phyloP scores from a whole-genome alignment of 805 yeast genomes.

The Cephaloascus albidus region DNA sequence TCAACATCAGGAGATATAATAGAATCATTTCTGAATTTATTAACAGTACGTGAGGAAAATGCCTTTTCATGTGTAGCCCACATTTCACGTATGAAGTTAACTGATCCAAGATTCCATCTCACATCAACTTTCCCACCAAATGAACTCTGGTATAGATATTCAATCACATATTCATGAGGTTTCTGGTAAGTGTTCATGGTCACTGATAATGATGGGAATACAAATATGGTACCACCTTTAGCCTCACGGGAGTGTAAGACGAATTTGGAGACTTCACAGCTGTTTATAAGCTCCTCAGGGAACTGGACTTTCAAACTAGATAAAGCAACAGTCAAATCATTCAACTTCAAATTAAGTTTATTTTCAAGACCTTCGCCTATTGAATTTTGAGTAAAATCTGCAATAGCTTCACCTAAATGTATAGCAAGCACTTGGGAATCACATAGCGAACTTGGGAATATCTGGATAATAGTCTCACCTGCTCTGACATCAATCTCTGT shows the following conservation, averaged over 20 bases:
- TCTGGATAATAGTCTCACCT: slow-evolving; percentile 46
- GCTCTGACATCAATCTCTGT: slow-evolving; percentile 60
- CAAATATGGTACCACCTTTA: slow-evolving; percentile 71
- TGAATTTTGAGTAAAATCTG: slow-evolving; percentile 40
- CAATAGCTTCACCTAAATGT: slow-evolving; percentile 44
- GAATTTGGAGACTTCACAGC: slow-evolving; percentile 44
- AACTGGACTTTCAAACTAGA: slow-evolving; percentile 46
- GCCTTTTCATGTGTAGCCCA: slow-evolving; percentile 79
- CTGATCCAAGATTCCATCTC: slow-evolving; percentile 89
- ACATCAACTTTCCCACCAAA: slow-evolving; percentile 90
- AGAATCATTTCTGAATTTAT: slow-evolving; percentile 20
- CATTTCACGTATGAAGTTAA: slow-evolving; percentile 87
- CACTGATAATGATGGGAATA: slow-evolving; percentile 67
- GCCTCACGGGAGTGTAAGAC: slow-evolving; percentile 47
- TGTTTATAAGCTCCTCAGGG: slow-evolving; percentile 37
- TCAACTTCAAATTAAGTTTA: slow-evolving; percentile 48
- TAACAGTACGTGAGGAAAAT: slow-evolving; percentile 41
- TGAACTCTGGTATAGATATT: slow-evolving; percentile 58
- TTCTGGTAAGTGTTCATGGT: slow-evolving; percentile 70
- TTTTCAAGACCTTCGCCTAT: slow-evolving; percentile 39
- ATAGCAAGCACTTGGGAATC: slow-evolving; percentile 71
- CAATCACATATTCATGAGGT: slow-evolving; percentile 41
- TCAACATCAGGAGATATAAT: slow-evolving; percentile 14
- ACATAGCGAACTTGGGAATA: slow-evolving; percentile 75
- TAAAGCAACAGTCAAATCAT: slow-evolving; percentile 58